Evolutionary conservation across 208 protist species (phyloP).

Genomic region (Trypanosoma congolense): DNA sequence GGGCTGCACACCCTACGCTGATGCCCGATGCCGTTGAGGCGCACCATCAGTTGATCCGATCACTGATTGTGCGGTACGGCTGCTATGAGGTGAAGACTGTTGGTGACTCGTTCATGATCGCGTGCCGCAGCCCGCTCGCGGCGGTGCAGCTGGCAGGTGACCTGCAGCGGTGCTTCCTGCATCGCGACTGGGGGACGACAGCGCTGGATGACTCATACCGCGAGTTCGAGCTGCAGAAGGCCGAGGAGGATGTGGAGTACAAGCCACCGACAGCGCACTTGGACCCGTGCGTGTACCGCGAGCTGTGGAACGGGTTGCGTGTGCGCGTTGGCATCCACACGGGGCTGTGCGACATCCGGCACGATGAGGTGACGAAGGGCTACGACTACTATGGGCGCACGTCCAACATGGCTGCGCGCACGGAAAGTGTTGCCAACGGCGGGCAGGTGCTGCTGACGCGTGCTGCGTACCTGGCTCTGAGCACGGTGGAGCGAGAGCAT

Average conservation of each 20-base stretch:
- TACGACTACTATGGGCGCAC: slow-evolving; percentile 5
- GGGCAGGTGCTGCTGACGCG: slow-evolving; percentile 6
- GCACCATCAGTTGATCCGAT: slow-evolving; percentile 59
- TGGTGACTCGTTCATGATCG: slow-evolving; percentile 20
- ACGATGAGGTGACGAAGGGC: slow-evolving; percentile 8
- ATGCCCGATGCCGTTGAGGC: slow-evolving; percentile 55
- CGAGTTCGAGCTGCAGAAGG: slow-evolving; percentile 20
- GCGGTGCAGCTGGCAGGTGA: not conserved
- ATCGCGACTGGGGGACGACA: slow-evolving; percentile 1
- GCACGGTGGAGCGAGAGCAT: slow-evolving; percentile 2
- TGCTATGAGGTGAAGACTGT: slow-evolving; percentile 84
- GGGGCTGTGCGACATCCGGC: slow-evolving; percentile 7
- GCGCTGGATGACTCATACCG: slow-evolving; percentile 27
- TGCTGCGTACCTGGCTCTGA: slow-evolving; percentile 2
- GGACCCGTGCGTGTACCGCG: slow-evolving; percentile 23
- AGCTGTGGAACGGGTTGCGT: slow-evolving; percentile 25
- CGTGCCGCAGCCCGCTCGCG: not conserved
- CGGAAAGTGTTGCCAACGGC: slow-evolving; percentile 1
- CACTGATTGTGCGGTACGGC: slow-evolving; percentile 41
- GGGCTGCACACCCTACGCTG: slow-evolving; percentile 37
- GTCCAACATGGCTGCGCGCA: slow-evolving; percentile 2
- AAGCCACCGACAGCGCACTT: slow-evolving; percentile 24
- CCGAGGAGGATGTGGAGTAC: slow-evolving; percentile 11
- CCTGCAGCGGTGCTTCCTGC: slow-evolving; percentile 42
- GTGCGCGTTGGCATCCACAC: slow-evolving; percentile 3